phyloP scores from a whole-genome alignment of 768 basidiomycete genomes.

The Pisolithus orientalis region DNA sequence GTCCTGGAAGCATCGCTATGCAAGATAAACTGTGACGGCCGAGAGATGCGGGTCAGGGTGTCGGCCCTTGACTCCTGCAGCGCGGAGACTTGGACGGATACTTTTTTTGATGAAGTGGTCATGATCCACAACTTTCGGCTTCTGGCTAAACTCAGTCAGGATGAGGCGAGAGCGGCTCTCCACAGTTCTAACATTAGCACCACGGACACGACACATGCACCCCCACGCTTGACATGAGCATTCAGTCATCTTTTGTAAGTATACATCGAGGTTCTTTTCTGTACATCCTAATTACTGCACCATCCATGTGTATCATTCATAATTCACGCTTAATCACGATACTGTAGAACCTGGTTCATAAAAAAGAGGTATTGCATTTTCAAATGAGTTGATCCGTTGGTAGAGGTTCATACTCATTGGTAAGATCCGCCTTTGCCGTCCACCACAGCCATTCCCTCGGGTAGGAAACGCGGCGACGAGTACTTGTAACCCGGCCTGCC shows the following conservation, averaged over 20 bases:
- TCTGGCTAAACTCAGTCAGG: conserved; percentile 32
- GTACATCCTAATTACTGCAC: conserved; percentile 29
- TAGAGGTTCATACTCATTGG: conserved; percentile 14
- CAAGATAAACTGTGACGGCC: conserved; percentile 31
- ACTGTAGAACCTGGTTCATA: conserved; percentile 21
- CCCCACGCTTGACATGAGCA: conserved; percentile 17
- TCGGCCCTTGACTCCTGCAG: conserved; percentile 39
- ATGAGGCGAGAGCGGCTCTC: conserved; percentile 26
- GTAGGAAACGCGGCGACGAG: conserved; percentile 8
- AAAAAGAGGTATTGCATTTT: conserved; percentile 1
- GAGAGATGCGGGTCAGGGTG: conserved; percentile 42
- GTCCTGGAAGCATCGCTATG: conserved; percentile 30
- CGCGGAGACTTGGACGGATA: conserved; percentile 50
- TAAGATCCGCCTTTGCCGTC: conserved; percentile 7
- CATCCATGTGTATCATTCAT: conserved; percentile 23
- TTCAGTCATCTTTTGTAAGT: conserved; percentile 21
- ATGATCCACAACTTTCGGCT: conserved; percentile 50
- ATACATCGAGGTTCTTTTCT: conserved; percentile 25
- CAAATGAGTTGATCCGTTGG: background rate
- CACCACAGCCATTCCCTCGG: conserved; percentile 22
- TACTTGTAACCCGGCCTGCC: conserved; percentile 62
- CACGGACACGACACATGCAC: conserved; percentile 19
- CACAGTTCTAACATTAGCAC: conserved; percentile 18
- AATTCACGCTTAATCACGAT: conserved; percentile 25
- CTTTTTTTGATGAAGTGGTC: conserved; percentile 55